Evolutionary conservation across 495 filamentous ascomycete species (phyloP).

Genomic region (Tuber melanosporum): DNA sequence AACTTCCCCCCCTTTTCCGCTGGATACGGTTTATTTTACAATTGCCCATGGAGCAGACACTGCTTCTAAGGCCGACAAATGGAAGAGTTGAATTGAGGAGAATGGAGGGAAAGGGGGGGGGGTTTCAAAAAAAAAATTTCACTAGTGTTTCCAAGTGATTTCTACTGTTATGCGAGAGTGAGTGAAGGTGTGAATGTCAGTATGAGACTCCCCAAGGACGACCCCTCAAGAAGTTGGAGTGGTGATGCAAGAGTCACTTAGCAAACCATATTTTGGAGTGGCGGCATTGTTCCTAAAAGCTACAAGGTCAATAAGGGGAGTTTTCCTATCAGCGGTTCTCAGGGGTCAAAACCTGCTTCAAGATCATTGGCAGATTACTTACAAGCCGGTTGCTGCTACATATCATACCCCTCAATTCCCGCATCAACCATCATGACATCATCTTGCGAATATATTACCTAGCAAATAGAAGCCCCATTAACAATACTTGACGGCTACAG

Average conservation of each 20-base stretch:
- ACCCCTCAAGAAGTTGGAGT: not conserved
- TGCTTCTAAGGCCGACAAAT: not conserved
- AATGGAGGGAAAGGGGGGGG: not conserved
- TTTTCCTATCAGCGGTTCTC: not conserved
- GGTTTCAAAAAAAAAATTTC: too few relatives aligned
- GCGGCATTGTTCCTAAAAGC: not conserved
- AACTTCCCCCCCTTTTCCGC: not conserved
- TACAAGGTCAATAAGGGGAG: not conserved
- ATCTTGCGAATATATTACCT: not conserved
- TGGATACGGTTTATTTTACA: conserved; percentile 12
- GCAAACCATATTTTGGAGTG: not conserved
- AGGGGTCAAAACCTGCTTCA: not conserved
- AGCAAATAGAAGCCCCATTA: not conserved
- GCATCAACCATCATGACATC: not conserved
- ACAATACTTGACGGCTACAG: not conserved
- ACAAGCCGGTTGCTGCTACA: not conserved
- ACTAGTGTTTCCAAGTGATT: not conserved
- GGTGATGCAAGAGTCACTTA: not conserved
- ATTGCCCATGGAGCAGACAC: conserved; percentile 11
- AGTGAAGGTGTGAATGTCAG: not conserved
- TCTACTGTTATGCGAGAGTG: not conserved
- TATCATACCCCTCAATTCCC: not conserved
- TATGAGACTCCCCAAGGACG: not conserved
- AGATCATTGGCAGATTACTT: not conserved
- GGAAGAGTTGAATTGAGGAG: not conserved